A percentile compares a stretch with the other conserved stretches of the same genome.
Conservation (phyloP, 192 early-diverging fungal genomes). For the Entophlyctis luteolus region DNA sequence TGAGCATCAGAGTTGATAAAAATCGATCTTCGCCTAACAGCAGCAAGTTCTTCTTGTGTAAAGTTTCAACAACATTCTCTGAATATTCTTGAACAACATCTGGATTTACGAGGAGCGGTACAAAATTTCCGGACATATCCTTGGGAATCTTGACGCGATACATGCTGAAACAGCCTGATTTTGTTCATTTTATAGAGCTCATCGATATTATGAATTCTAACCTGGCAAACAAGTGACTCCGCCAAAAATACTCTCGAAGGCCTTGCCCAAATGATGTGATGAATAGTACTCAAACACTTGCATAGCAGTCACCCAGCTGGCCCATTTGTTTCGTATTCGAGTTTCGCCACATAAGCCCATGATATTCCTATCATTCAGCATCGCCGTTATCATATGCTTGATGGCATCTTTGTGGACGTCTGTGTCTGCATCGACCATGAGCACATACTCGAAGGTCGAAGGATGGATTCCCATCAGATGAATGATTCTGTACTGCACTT, state of each 20-base stretch:
- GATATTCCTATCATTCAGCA: constrained; percentile 77
- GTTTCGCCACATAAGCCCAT: constrained; percentile 95
- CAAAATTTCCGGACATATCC: constrained; percentile 28
- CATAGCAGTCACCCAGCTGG: constrained; percentile 83
- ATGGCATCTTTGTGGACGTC: constrained; percentile 38
- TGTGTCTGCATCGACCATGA: constrained; percentile 89
- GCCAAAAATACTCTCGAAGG: constrained; percentile 94
- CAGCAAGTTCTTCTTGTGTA: constrained; percentile 91
- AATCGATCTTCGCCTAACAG: constrained; percentile 94
- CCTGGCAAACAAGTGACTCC: constrained; percentile 96
- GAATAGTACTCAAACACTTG: constrained; percentile 99
- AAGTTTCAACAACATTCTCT: constrained; percentile 51
- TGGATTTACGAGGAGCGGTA: constrained; percentile 80
- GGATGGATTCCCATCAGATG: constrained; percentile 74
- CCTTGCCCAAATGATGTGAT: constrained; percentile 91
- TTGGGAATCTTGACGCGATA: constrained; percentile 81
- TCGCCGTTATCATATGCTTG: constrained; percentile 49
- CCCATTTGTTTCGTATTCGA: constrained; percentile 87
- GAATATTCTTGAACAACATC: constrained; percentile 69
- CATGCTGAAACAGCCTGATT: constrained; percentile 87
- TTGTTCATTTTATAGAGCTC: neutral
- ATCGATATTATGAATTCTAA: constrained; percentile 56
- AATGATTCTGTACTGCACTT: constrained; percentile 78
- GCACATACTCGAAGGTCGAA: constrained; percentile 61
- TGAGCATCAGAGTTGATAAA: constrained; percentile 92